Conservation (phyloP, 176 grass and related monocot species). For the Thalia dealbata region DNA sequence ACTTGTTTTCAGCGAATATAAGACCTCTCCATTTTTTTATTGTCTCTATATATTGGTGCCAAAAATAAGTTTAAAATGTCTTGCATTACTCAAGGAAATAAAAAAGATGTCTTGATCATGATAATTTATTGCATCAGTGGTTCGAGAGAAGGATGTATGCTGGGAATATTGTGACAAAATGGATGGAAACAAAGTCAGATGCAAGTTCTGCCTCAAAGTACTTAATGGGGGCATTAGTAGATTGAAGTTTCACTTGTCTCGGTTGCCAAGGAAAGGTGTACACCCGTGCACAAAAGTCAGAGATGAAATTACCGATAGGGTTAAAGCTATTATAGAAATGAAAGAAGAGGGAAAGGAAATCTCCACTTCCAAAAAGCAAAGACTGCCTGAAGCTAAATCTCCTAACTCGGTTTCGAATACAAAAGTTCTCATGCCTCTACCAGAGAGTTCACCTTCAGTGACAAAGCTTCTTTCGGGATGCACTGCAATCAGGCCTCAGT, state of each 20-base stretch:
- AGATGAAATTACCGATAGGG: slow-evolving; percentile 54
- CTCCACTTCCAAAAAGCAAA: slow-evolving; percentile 49
- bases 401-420: slow-evolving; percentile 10
- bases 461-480: slow-evolving; percentile 20
- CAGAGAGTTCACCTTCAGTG: slow-evolving; percentile 27
- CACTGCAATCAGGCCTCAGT: slow-evolving; percentile 23
- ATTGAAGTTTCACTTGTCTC: slow-evolving; percentile 88
- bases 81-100: background rate
- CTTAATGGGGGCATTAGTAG: slow-evolving; percentile 89
- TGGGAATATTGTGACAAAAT: slow-evolving; percentile 97
- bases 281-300: slow-evolving; percentile 67
- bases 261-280: slow-evolving; percentile 77
- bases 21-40: background rate
- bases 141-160: slow-evolving; percentile 84
- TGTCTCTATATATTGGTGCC: background rate
- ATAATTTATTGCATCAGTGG: slow-evolving; percentile 29
- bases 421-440: slow-evolving; percentile 25
- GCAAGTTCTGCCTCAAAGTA: slow-evolving; percentile 80
- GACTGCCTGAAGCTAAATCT: slow-evolving; percentile 27
- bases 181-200: slow-evolving; percentile 87
- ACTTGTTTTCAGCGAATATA: background rate
- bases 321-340: slow-evolving; percentile 61
- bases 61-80: background rate
- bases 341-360: slow-evolving; percentile 79
- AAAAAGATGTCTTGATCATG: background rate